Base-by-base conservation (phyloP, 2,329 filamentous ascomycete species). In the Albophoma yamanashiensis region DNA sequence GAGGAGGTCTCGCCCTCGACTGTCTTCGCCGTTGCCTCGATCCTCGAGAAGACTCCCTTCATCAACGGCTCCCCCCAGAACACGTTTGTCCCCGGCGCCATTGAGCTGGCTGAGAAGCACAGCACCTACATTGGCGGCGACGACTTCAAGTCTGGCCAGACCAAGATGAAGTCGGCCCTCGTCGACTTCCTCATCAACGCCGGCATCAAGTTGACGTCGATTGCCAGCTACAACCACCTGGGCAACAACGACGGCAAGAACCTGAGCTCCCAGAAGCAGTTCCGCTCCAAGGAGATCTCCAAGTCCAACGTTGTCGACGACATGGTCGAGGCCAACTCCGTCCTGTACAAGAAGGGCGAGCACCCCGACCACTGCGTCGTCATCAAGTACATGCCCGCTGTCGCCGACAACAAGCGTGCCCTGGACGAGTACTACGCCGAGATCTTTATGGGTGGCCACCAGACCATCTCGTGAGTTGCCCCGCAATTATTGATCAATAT, bases 211-310 rank as follows among this genome's bases (percentile, higher is more conserved):
- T 86, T 99, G 71, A 97, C 93, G 62, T 96, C 92, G 47, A 97
- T 99, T 78, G 91, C 94, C 65, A 95, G 90, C 78, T 99, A 99
- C 86, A 99, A 99, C 81, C 94, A 99, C 75, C 87, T 99, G 60
- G 94, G 94, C 71, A 99, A 99, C 85, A 99, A 99, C 73, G 93
- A 99, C 73, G 94, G 94, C 80, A 97, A 92, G 87, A 99, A 99
- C 81, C 78, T 99, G 69, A 96, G 90, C 79, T 96, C 92, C 52
- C 92, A 97, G 76, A 91, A 89, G 81, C 94, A 97, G 78, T 99
- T 99, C 86, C 92, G 94, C 69, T 96, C 92, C 78, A 99, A 99
- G 85, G 94, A 99, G 79, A 99, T 99, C 68, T 96, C 91, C 78
- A 99, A 99, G 83, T 96, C 91, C 70, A 99, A 97, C 74, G 94